Evolutionary conservation across 805 yeast genomes (phyloP).

Genomic region (Candida tibetensis): DNA sequence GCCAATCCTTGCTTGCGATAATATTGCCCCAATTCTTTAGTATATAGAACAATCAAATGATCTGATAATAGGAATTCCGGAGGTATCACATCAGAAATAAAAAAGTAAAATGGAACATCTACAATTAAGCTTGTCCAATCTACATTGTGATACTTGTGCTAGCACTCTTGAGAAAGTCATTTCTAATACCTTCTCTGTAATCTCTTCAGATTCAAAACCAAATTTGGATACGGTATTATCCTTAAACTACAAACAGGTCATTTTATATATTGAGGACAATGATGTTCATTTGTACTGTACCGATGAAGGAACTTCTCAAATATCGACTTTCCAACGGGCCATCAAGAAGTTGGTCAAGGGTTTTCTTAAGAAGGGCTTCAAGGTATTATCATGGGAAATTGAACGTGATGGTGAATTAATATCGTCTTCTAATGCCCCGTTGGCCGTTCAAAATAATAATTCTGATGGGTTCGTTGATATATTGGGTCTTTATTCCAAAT

Average conservation of each 20-base stretch:
- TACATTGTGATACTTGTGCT: slow-evolving; percentile 58
- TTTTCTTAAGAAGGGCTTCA: slow-evolving; percentile 38
- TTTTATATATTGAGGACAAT: slow-evolving; percentile 21
- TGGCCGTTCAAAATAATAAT: slow-evolving; percentile 8
- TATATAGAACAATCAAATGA: too few species aligned
- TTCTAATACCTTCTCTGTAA: slow-evolving; percentile 15
- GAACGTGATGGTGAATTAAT: slow-evolving; percentile 14
- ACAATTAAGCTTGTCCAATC: slow-evolving; percentile 36
- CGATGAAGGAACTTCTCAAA: slow-evolving; percentile 6
- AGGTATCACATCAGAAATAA: not conserved
- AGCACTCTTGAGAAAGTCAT: slow-evolving; percentile 30
- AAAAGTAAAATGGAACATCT: slow-evolving; percentile 20
- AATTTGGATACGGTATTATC: slow-evolving; percentile 9
- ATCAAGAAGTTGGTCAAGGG: slow-evolving; percentile 23
- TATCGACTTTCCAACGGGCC: slow-evolving; percentile 6
- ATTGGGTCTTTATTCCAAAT: slow-evolving; percentile 15
- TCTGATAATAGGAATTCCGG: too few species aligned
- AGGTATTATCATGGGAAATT: slow-evolving; percentile 35
- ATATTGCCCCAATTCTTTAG: too few species aligned
- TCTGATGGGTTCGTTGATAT: slow-evolving; percentile 14
- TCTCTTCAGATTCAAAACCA: slow-evolving; percentile 8
- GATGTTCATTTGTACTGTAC: slow-evolving; percentile 25
- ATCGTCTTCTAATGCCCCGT: slow-evolving; percentile 7
- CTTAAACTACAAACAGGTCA: slow-evolving; percentile 10
- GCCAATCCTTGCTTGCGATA: too few species aligned